Evolutionary conservation across 225 moss, liverwort and hornwort genomes (phyloP), one percentile per base, ranked within the genome.

Genomic region (Sphagnum tenellum): DNA sequence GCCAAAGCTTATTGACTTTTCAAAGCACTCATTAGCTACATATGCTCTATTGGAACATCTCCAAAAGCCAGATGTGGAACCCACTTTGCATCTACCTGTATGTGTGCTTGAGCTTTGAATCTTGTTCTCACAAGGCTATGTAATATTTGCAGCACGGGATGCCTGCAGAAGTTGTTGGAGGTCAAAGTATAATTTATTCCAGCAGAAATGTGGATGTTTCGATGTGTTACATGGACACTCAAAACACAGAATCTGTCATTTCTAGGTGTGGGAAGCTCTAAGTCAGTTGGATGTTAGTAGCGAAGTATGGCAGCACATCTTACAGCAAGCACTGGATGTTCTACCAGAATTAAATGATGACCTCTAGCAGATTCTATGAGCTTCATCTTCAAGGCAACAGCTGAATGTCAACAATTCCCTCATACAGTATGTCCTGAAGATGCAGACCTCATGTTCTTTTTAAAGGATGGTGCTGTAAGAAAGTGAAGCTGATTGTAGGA

Each of bases 1-100:
- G 85, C 98, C 93, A 81, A 99, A 99, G 87, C 86, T 99, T 65
- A 90, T 99, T 72, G 98, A 99, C 76, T 81, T 84, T 57, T 89
- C 98, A 53, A 93, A 99, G 75, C 98, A 99, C 75, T 87, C 98
- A 9, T 74, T 93, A 78, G 98, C 94, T 77, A 90, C 93, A 56
- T 87, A 81, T 78, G 80, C 87, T 13, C 82, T 99, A 71, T 81
- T 99, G 77, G 93, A 99, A 75, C 93, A 90, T 48, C 84, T 99
- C 62, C 93, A 88, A 59, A 86, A 89, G 81, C 86, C 90, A 73
- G 93, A 93, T 76, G 82, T 87, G 61, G 93, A 99, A 65, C 82
- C 87, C 74, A 82, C 89, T 60, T 79, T 99, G 73, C 85, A 93
- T 62, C 79, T 93, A 56, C 90, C 90, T 70, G 98, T 99, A 82